Evolutionary conservation across 495 filamentous ascomycete genomes (phyloP).

Genomic region (Saxispiralis lemnorum): DNA sequence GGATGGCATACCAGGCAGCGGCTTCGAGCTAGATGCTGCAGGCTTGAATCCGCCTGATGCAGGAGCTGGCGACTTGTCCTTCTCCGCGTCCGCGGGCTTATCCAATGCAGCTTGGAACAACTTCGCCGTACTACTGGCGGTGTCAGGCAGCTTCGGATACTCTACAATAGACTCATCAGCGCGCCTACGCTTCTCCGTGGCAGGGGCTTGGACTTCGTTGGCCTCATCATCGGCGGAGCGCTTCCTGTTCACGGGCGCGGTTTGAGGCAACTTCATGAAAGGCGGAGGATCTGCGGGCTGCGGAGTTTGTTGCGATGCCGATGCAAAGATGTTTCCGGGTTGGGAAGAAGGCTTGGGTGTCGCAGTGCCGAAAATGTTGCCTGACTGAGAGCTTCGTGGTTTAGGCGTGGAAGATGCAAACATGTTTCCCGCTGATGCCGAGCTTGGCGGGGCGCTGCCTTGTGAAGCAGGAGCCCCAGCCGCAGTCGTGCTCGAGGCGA

Average conservation of each 20-base stretch:
- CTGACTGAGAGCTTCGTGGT: not conserved
- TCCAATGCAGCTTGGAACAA: constrained; percentile 13
- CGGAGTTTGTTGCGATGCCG: not conserved
- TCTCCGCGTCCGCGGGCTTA: not conserved
- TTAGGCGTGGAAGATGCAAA: not conserved
- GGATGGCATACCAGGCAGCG: not conserved
- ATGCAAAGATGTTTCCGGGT: not conserved
- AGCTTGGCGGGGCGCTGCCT: too few species aligned
- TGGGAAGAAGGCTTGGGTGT: not conserved
- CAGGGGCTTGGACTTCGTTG: not conserved
- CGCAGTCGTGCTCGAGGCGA: too few species aligned
- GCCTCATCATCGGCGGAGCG: constrained; percentile 2
- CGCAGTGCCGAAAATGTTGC: not conserved
- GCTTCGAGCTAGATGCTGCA: not conserved
- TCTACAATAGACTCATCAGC: constrained; percentile 1
- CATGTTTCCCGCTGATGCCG: not conserved
- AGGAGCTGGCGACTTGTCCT: not conserved
- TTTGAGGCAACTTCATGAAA: constrained; percentile 1
- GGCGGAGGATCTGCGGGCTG: not conserved
- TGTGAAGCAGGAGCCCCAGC: too few species aligned
- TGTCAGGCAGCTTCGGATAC: constrained; percentile 11
- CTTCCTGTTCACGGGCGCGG: constrained; percentile 9
- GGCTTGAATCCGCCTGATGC: not conserved
- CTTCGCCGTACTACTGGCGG: constrained; percentile 10
- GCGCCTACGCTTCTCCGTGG: constrained; percentile 12